A percentile compares a stretch with the other conserved stretches of the same genome.
These are phyloP conservation scores for Moelleriella libera DNA, from an alignment of 2,329 filamentous ascomycete genomes.

Conservation along the genomic window DNA sequence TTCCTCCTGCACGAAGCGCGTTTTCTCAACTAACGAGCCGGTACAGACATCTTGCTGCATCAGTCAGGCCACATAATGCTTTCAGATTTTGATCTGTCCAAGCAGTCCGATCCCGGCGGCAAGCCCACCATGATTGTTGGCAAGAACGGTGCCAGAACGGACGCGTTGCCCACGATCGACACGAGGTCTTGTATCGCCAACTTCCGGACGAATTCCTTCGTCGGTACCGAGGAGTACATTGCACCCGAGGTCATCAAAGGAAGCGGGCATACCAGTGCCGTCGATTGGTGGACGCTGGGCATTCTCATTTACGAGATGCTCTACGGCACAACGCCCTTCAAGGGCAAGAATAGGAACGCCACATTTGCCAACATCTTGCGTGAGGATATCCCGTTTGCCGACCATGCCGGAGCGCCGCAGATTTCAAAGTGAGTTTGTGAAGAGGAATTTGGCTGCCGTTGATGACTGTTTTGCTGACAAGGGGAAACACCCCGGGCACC, in stretches of 20 bases:
- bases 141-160: slow-evolving; percentile 74
- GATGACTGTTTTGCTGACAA: too few species aligned
- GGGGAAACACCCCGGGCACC: not conserved
- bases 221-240: slow-evolving; percentile 97
- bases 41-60: slow-evolving; percentile 80
- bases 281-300: slow-evolving; percentile 98
- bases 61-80: slow-evolving; percentile 99
- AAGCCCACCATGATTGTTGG: slow-evolving; percentile 96
- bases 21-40: not conserved
- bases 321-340: slow-evolving; percentile 96
- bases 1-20: not conserved
- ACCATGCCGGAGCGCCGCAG: slow-evolving; percentile 68
- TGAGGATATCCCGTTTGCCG: slow-evolving; percentile 92
- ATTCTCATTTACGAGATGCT: slow-evolving; percentile 99
- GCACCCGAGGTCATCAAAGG: slow-evolving; percentile 98
- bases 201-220: slow-evolving; percentile 96
- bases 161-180: slow-evolving; percentile 88
- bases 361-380: slow-evolving; percentile 95
- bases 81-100: slow-evolving; percentile 95
- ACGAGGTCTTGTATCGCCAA: slow-evolving; percentile 97
- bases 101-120: slow-evolving; percentile 91
- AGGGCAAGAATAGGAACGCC: slow-evolving; percentile 96
- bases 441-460: too few species aligned
- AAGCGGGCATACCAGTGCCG: slow-evolving; percentile 92
- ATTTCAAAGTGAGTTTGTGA: slow-evolving; percentile 68